phyloP scores from a whole-genome alignment of 176 grass and related monocot species.

The Triticum urartu region DNA sequence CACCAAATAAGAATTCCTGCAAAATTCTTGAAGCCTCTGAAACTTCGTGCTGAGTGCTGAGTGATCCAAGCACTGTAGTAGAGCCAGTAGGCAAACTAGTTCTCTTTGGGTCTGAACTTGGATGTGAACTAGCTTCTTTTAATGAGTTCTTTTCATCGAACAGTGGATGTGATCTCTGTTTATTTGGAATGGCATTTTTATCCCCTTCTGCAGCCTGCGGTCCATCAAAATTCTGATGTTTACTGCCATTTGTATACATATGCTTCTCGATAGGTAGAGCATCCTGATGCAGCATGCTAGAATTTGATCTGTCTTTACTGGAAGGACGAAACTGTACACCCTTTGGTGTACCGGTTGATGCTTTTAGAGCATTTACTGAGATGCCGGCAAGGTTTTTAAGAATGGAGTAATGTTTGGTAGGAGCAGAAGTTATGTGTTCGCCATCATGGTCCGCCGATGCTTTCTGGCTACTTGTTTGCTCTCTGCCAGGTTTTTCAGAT shows the following conservation, averaged over 20 bases:
- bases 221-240: slow-evolving; percentile 26
- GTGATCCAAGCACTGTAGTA: slow-evolving; percentile 30
- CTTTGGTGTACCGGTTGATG: slow-evolving; percentile 51
- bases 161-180: slow-evolving; percentile 22
- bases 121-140: slow-evolving; percentile 3
- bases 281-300: slow-evolving; percentile 9
- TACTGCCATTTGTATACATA: slow-evolving; percentile 15
- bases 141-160: slow-evolving; percentile 22
- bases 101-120: slow-evolving; percentile 22
- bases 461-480: slow-evolving; percentile 47
- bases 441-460: slow-evolving; percentile 27
- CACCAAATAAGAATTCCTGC: slow-evolving; percentile 84
- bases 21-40: slow-evolving; percentile 84
- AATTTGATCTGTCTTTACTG: slow-evolving; percentile 31
- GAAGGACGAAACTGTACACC: slow-evolving; percentile 77
- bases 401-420: slow-evolving; percentile 30
- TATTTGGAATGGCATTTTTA: slow-evolving; percentile 8
- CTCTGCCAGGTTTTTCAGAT: slow-evolving; percentile 41
- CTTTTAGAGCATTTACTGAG: slow-evolving; percentile 38
- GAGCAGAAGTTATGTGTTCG: slow-evolving; percentile 25
- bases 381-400: slow-evolving; percentile 33
- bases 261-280: slow-evolving; percentile 24
- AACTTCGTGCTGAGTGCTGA: slow-evolving; percentile 37
- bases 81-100: slow-evolving; percentile 29
- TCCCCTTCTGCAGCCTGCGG: slow-evolving; percentile 10